Percentiles rank a stretch among this genome's conserved stretches.
phyloP scores from a whole-genome alignment of 495 filamentous ascomycete species.

The Poronia punctata region DNA sequence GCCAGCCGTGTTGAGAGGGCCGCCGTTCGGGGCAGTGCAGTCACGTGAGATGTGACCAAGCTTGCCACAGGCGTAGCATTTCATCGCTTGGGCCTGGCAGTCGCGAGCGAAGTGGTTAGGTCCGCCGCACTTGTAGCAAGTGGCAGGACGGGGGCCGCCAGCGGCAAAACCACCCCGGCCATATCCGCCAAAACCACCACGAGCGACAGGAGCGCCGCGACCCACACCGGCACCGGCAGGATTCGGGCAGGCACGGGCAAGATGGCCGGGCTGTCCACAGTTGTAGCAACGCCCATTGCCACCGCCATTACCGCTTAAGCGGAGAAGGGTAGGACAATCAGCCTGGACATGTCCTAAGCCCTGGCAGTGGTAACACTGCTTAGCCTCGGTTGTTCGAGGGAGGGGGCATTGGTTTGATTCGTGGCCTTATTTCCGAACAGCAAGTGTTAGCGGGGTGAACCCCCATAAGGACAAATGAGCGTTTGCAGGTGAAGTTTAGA shows the following conservation, averaged over 20 bases:
- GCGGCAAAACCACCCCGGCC: conserved; percentile 64
- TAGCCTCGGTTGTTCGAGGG: conserved; percentile 92
- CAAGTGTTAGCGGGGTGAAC: neutral
- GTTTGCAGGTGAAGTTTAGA: neutral
- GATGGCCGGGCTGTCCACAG: conserved; percentile 86
- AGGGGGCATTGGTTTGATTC: conserved; percentile 96
- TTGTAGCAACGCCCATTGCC: conserved; percentile 88
- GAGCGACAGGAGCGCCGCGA: conserved; percentile 55
- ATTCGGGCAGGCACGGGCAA: conserved; percentile 81
- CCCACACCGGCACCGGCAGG: conserved; percentile 52
- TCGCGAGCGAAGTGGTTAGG: conserved; percentile 98
- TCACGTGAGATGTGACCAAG: conserved; percentile 96
- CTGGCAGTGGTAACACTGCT: conserved; percentile 99
- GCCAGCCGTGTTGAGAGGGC: conserved; percentile 87
- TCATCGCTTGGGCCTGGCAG: conserved; percentile 99
- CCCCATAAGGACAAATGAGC: neutral
- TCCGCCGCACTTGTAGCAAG: conserved; percentile 99
- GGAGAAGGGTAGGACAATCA: conserved; percentile 92
- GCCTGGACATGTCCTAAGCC: conserved; percentile 97
- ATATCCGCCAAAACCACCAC: conserved; percentile 63
- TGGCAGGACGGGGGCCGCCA: conserved; percentile 68
- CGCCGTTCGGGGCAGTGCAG: conserved; percentile 95
- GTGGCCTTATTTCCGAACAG: conserved; percentile 57
- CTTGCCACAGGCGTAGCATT: conserved; percentile 99
- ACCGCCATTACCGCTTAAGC: conserved; percentile 65